A percentile compares a stretch with the other conserved stretches of the same genome.
Evolutionary conservation across 345 rosid species (phyloP).

Genomic region (Euclidium syriacum): DNA sequence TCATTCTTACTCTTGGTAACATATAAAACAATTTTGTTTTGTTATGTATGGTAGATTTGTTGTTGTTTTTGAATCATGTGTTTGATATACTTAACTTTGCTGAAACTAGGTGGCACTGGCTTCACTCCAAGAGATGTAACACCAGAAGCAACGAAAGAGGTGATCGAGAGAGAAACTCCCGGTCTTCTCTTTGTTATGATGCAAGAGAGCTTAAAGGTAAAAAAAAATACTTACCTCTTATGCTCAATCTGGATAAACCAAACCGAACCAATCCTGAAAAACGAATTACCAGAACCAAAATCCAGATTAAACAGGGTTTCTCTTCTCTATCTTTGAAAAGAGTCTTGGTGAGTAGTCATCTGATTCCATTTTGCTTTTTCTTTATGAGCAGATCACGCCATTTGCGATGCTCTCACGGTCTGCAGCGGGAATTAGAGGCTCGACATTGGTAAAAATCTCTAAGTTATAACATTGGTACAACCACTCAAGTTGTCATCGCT

Average conservation of each 20-base stretch:
- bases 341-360: not conserved
- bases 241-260: not conserved
- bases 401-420: conserved; percentile 94
- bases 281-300: not conserved
- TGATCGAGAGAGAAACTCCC: conserved; percentile 85
- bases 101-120: conserved; percentile 80
- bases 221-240: not conserved
- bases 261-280: not conserved
- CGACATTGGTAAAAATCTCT: conserved; percentile 63
- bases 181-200: conserved; percentile 89
- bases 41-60: not conserved
- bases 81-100: conserved; percentile 6
- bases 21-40: conserved; percentile 5
- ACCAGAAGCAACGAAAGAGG: conserved; percentile 87
- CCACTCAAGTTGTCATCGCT: conserved; percentile 7
- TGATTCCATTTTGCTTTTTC: conserved; percentile 1
- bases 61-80: not conserved
- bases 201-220: conserved; percentile 97
- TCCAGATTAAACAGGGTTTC: not conserved
- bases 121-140: conserved; percentile 93
- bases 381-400: conserved; percentile 66
- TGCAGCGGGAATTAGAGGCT: conserved; percentile 94
- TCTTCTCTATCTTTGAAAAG: not conserved
- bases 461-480: not conserved
- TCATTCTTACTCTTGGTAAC: conserved; percentile 91